phyloP scores from a whole-genome alignment of 371 early-diverging fungal genomes.

The Mortierella sp. region DNA sequence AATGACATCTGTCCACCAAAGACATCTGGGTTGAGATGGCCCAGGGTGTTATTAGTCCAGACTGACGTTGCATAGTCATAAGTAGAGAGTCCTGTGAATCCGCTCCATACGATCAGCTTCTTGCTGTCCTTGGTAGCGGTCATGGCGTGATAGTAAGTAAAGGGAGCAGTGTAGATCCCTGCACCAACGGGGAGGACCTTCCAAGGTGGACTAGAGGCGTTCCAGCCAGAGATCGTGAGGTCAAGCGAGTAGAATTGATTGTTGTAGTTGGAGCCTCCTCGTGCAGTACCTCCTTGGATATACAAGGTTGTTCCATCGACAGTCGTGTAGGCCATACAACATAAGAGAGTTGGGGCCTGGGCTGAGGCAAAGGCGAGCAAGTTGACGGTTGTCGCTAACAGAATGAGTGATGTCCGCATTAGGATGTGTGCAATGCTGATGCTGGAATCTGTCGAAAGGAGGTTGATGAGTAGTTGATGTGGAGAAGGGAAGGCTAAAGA shows the following conservation, averaged over 20 bases:
- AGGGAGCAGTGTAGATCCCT: neutral
- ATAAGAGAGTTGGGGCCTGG: neutral
- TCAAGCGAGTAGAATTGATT: conserved; percentile 12
- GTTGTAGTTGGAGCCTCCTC: neutral
- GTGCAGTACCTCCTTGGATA: neutral
- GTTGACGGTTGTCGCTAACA: neutral
- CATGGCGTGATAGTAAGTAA: neutral
- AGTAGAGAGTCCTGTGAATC: neutral
- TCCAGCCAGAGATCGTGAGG: conserved; percentile 9
- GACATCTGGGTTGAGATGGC: neutral
- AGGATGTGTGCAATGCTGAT: neutral
- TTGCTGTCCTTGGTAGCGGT: conserved; percentile 11
- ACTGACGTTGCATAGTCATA: neutral
- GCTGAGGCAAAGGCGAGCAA: neutral
- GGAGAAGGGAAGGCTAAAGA: neutral
- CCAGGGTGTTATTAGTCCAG: neutral
- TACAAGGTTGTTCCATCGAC: neutral
- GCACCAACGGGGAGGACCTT: conserved; percentile 10
- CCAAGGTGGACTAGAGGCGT: conserved; percentile 12
- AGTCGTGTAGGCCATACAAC: conserved; percentile 9
- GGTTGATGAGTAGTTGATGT: neutral
- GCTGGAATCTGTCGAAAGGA: neutral
- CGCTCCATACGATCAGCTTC: neutral
- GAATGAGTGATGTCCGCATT: neutral
- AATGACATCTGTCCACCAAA: neutral